Conservation (phyloP, 2,329 filamentous ascomycete species). For the Aurifilum marmelostoma region DNA sequence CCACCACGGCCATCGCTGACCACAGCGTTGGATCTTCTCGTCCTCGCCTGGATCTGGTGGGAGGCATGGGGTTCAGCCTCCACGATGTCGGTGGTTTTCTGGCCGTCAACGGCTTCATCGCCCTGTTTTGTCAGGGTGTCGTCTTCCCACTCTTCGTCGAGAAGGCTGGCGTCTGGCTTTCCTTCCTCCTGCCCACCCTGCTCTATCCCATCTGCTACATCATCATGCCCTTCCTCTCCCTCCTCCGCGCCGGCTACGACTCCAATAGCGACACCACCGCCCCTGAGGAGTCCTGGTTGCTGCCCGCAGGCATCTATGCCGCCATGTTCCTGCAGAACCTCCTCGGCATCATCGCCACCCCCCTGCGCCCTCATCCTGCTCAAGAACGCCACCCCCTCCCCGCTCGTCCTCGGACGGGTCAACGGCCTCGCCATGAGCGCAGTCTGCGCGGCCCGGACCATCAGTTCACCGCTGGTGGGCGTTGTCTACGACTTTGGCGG, state of each 20-base stretch:
- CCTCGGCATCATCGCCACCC: constrained; percentile 70
- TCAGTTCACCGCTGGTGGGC: constrained; percentile 70
- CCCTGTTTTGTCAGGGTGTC: constrained; percentile 72
- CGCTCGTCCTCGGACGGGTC: constrained; percentile 67
- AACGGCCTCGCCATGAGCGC: constrained; percentile 74
- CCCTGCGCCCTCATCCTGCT: constrained; percentile 71
- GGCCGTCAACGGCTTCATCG: constrained; percentile 69
- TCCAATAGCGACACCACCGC: constrained; percentile 21
- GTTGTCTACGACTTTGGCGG: constrained; percentile 66
- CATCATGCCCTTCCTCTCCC: constrained; percentile 68
- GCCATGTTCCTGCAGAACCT: constrained; percentile 68
- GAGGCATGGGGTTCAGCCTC: constrained; percentile 68
- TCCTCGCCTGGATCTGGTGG: constrained; percentile 47
- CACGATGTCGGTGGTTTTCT: constrained; percentile 71
- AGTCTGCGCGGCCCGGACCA: constrained; percentile 70
- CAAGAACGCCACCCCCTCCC: constrained; percentile 70
- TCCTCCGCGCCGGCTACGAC: constrained; percentile 49
- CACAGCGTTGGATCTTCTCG: neutral
- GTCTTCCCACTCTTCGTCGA: constrained; percentile 46
- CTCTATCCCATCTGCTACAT: constrained; percentile 71
- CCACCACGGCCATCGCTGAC: too few relatives aligned
- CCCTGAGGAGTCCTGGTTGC: constrained; percentile 34
- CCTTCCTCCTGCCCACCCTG: constrained; percentile 66
- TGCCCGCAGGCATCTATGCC: constrained; percentile 67
- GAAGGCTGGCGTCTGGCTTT: constrained; percentile 67